Percentiles rank a stretch among this genome's conserved stretches.
phyloP scores from a whole-genome alignment of 225 moss, liverwort and hornwort species.

The Takakia lepidozioides region DNA sequence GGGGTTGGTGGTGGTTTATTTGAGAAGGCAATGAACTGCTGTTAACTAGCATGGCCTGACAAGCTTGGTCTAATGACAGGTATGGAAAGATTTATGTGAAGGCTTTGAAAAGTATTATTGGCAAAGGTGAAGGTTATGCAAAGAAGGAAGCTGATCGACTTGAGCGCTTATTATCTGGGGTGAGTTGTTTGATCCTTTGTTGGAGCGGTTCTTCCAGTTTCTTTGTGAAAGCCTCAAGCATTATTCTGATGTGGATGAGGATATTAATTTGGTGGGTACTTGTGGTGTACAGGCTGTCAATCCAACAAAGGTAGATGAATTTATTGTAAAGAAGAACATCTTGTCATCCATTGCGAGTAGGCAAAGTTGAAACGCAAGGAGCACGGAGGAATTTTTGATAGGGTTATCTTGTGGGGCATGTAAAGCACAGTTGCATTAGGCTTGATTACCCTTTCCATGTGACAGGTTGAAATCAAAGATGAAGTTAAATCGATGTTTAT shows the following conservation, averaged over 20 bases:
- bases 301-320: constrained; percentile 89
- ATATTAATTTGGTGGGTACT: constrained; percentile 1
- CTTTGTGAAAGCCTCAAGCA: no score
- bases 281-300: constrained; percentile 67
- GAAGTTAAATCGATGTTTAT: no score
- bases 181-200: constrained; percentile 16
- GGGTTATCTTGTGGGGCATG: no score
- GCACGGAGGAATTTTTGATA: no score
- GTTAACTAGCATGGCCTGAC: no score
- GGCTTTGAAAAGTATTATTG: constrained; percentile 71
- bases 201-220: no score
- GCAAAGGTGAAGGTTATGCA: constrained; percentile 85
- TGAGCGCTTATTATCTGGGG: constrained; percentile 75
- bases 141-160: constrained; percentile 92
- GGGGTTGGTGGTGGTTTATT: no score
- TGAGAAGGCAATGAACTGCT: no score
- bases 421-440: no score
- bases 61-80: constrained; percentile 23
- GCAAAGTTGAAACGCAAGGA: no score
- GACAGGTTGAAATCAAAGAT: no score
- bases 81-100: constrained; percentile 88
- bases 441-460: no score
- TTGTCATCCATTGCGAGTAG: constrained; percentile 61
- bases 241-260: neutral
- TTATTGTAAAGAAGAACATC: constrained; percentile 82